Base-by-base conservation (phyloP, 2,329 filamentous ascomycete species). In the Xylariaceae sp. region DNA sequence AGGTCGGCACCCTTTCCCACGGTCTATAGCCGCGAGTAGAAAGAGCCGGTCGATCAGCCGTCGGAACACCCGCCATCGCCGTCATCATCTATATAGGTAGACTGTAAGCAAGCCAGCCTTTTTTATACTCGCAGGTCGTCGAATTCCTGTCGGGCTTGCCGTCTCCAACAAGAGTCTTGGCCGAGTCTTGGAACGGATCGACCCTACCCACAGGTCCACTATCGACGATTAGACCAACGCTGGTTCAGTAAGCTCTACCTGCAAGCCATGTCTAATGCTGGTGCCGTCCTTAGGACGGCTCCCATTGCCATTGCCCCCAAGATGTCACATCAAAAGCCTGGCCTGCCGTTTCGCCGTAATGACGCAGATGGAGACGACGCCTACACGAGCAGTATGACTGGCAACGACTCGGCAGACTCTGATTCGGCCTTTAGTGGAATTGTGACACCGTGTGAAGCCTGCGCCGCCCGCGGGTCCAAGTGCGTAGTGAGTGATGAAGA, bases 401-500 rank as follows among this genome's bases (percentile, higher is more conserved):
- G 76, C 63, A 72, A 77, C 59, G 76, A 77, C 61, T 80, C 80
- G 16, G 73, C 76, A 41, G 80, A 80, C 52, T 77, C 76, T 21
- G 65, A 72, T 51, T 69, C 69, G 50, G 66, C 70, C 48, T 64
- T 70, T 65, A 74, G 70, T 70, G 72, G 69, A 68, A 72, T 67
- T 67, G 64, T 68, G 68, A 74, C 79, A 52, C 81, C 84, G 37
- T 90, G 87, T 71, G 86, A 90, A 73, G 83, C 86, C 55, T 94
- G 89, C 71, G 79, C 85, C 59, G 79, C 81, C 70, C 82, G 87
- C 61, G 87, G 88, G 69, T 83, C 83, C 65, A 86, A 86, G 72
- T 94, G 89, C 73, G 84, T 90, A 58, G 81, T 88, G 68, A 74
- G 73, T 61, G 86, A 90, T 67, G 86, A 86, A 60, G 83, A 88